A percentile compares a stretch with the other conserved stretches of the same genome.
Evolutionary conservation across 305 asterid species (phyloP).

Genomic region (Solanum hybrid): DNA sequence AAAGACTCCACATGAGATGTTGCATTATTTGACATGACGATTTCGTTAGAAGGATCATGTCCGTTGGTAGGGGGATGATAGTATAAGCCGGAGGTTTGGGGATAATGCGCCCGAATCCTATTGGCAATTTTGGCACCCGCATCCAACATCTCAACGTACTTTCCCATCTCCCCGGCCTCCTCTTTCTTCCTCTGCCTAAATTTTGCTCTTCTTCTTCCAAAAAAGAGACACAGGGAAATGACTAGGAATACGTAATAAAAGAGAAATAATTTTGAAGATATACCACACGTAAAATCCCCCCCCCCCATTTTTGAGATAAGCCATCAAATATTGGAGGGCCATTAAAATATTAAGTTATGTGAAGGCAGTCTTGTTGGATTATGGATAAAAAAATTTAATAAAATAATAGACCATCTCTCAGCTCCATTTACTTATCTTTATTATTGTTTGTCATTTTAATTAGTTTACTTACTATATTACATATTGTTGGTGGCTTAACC

Average conservation of each 20-base stretch:
- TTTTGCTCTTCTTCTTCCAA: background rate
- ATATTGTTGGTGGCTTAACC: background rate
- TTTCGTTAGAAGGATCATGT: background rate
- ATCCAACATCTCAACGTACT: constrained; percentile 17
- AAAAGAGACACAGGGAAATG: background rate
- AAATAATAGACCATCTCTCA: background rate
- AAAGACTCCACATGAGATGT: background rate
- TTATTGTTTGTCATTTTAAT: background rate
- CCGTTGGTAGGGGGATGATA: background rate
- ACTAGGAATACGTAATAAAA: background rate
- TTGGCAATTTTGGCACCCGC: background rate
- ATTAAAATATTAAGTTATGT: background rate
- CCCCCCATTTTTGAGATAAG: background rate
- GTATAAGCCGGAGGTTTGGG: constrained; percentile 36
- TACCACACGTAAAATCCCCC: background rate
- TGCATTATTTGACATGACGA: background rate
- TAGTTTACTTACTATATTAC: background rate
- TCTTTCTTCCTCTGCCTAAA: background rate
- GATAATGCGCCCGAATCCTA: constrained; percentile 44
- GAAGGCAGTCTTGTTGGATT: background rate
- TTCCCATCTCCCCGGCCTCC: constrained; percentile 22
- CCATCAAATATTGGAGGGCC: background rate
- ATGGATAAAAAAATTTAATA: too few species aligned
- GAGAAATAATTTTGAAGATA: background rate
- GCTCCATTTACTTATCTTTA: background rate